These are phyloP conservation scores for Aspergillus melleus DNA, from an alignment of 2,329 filamentous ascomycete species.

Conservation along the genomic window DNA sequence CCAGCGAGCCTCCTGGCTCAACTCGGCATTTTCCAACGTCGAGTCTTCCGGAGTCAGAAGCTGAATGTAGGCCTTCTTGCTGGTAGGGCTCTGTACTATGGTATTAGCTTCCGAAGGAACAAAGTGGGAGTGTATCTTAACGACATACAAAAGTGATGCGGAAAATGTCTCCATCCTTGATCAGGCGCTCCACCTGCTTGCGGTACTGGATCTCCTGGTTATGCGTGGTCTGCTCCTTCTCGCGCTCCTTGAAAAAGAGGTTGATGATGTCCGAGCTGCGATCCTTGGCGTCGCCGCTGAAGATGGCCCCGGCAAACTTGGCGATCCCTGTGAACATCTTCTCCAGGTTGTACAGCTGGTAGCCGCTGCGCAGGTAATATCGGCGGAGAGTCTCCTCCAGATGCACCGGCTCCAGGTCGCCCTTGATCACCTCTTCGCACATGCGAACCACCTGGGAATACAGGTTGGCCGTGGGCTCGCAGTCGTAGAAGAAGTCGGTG, in stretches of 20 bases:
- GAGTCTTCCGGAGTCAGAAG: conserved; percentile 85
- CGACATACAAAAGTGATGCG: conserved; percentile 82
- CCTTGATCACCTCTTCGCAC: conserved; percentile 81
- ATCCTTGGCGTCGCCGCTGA: conserved; percentile 84
- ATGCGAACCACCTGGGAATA: conserved; percentile 84
- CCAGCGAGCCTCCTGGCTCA: conserved; percentile 68
- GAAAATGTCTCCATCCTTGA: conserved; percentile 91
- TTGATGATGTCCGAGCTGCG: conserved; percentile 89
- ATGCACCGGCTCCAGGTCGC: conserved; percentile 76
- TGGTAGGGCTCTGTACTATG: conserved; percentile 59
- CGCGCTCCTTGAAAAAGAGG: conserved; percentile 78
- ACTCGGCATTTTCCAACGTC: conserved; percentile 72
- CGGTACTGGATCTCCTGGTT: conserved; percentile 86
- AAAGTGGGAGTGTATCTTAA: neutral
- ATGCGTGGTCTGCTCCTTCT: conserved; percentile 82
- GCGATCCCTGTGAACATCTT: conserved; percentile 81
- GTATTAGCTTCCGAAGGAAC: conserved; percentile 25
- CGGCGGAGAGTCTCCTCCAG: conserved; percentile 90
- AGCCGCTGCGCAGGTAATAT: conserved; percentile 87
- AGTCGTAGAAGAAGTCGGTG: conserved; percentile 70
- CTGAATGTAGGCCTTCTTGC: conserved; percentile 69
- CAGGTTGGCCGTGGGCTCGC: conserved; percentile 66
- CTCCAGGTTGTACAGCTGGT: conserved; percentile 90
- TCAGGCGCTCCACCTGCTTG: conserved; percentile 87
- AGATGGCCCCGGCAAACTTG: conserved; percentile 78